Evolutionary conservation across 495 filamentous ascomycete genomes (phyloP).

Genomic region (Penicillium canescens): DNA sequence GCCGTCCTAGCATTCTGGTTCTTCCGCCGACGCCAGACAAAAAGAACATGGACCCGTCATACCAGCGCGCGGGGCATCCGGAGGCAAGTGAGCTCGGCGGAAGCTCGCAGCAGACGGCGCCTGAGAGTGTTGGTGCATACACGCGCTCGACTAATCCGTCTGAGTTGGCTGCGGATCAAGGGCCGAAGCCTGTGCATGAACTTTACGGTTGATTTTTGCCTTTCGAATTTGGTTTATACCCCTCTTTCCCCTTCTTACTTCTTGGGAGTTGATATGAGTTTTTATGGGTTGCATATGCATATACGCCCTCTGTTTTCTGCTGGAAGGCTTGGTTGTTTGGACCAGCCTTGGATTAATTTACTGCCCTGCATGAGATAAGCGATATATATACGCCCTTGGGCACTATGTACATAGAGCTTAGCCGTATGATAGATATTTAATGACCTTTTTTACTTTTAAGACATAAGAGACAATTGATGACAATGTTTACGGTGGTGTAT

Average conservation of each 20-base stretch:
- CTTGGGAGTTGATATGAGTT: background rate
- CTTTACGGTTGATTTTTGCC: conserved; percentile 1
- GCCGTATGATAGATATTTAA: background rate
- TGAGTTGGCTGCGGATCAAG: background rate
- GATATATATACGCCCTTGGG: background rate
- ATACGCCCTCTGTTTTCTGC: background rate
- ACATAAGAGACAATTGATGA: no score
- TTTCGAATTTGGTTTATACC: background rate
- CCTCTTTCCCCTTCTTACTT: background rate
- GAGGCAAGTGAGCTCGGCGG: conserved; percentile 2
- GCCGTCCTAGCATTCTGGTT: conserved; percentile 1
- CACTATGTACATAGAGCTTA: background rate
- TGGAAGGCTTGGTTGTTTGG: background rate
- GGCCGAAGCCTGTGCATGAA: background rate
- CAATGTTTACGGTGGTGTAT: background rate
- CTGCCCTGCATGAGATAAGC: background rate
- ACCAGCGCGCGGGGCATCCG: background rate
- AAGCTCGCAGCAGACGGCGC: background rate
- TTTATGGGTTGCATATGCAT: background rate
- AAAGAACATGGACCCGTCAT: background rate
- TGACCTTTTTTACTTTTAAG: background rate
- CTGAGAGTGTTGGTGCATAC: background rate
- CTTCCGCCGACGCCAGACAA: background rate
- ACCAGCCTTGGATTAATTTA: background rate
- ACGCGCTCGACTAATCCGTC: background rate